Conservation (phyloP, 2,329 filamentous ascomycete species). For the Monilinia fructigena region DNA sequence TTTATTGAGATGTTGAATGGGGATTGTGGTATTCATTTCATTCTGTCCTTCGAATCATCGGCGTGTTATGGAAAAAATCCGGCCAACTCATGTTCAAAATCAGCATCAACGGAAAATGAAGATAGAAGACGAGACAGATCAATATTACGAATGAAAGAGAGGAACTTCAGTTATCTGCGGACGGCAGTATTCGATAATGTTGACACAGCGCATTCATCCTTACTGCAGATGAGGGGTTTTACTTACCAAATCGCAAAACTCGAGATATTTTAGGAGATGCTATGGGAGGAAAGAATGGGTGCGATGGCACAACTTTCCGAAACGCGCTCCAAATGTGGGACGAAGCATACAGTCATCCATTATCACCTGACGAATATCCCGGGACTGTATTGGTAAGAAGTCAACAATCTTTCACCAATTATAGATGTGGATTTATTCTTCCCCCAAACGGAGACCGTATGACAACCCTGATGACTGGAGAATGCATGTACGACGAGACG, state of each 20-base stretch:
- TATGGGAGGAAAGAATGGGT: constrained; percentile 28
- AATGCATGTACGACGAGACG: constrained; percentile 34
- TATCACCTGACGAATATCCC: constrained; percentile 27
- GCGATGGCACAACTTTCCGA: constrained; percentile 23
- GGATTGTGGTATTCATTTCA: constrained; percentile 24
- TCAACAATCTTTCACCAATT: constrained; percentile 23
- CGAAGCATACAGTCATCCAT: constrained; percentile 24
- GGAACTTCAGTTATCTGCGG: constrained; percentile 25
- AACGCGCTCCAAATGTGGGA: constrained; percentile 30
- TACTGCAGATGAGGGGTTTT: constrained; percentile 30
- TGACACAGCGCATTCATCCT: constrained; percentile 28
- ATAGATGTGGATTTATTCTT: constrained; percentile 30
- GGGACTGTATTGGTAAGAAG: constrained; percentile 24
- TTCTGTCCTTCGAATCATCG: constrained; percentile 27
- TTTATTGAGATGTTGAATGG: constrained; percentile 24
- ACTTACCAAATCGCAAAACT: constrained; percentile 29
- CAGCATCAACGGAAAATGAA: background rate
- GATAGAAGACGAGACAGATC: background rate
- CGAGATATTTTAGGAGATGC: constrained; percentile 27
- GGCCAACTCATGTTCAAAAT: background rate
- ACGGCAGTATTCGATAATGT: constrained; percentile 31
- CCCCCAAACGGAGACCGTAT: constrained; percentile 25
- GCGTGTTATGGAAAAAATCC: background rate
- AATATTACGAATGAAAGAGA: background rate
- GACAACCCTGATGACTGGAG: constrained; percentile 27